Conservation (phyloP, 805 yeast species). For the Lachancea sp. region DNA sequence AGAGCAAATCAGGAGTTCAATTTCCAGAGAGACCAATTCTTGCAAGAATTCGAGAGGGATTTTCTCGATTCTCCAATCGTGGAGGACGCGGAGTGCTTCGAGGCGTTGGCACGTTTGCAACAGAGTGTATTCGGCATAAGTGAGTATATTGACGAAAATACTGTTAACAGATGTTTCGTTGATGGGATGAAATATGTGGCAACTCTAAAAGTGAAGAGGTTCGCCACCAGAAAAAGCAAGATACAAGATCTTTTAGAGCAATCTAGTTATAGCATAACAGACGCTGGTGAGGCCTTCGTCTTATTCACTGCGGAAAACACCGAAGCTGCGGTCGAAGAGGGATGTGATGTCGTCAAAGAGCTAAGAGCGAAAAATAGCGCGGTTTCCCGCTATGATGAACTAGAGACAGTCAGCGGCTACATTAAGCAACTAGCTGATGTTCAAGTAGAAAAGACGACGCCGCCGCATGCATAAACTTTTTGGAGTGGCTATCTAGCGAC, state of each 20-base stretch:
- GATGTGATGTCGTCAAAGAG: slow-evolving; percentile 37
- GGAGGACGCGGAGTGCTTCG: slow-evolving; percentile 55
- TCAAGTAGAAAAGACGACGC: slow-evolving; percentile 10
- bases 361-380: slow-evolving; percentile 39
- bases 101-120: slow-evolving; percentile 70
- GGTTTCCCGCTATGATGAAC: slow-evolving; percentile 33
- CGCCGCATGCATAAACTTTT: slow-evolving; percentile 2
- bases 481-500: neutral
- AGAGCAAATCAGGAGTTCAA: slow-evolving; percentile 46
- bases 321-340: slow-evolving; percentile 36
- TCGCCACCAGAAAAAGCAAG: slow-evolving; percentile 42
- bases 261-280: slow-evolving; percentile 26
- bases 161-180: slow-evolving; percentile 52
- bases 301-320: slow-evolving; percentile 42
- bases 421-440: slow-evolving; percentile 23
- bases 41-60: slow-evolving; percentile 49
- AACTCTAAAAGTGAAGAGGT: slow-evolving; percentile 55
- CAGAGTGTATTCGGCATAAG: slow-evolving; percentile 82
- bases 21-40: slow-evolving; percentile 39
- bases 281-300: slow-evolving; percentile 41
- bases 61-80: slow-evolving; percentile 51
- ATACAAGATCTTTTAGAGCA: slow-evolving; percentile 30
- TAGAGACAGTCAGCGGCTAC: slow-evolving; percentile 33
- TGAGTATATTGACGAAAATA: slow-evolving; percentile 50
- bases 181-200: slow-evolving; percentile 68